Evolutionary conservation across 352 stramenopile species (phyloP).

Genomic region (Phytopythium aichiense): DNA sequence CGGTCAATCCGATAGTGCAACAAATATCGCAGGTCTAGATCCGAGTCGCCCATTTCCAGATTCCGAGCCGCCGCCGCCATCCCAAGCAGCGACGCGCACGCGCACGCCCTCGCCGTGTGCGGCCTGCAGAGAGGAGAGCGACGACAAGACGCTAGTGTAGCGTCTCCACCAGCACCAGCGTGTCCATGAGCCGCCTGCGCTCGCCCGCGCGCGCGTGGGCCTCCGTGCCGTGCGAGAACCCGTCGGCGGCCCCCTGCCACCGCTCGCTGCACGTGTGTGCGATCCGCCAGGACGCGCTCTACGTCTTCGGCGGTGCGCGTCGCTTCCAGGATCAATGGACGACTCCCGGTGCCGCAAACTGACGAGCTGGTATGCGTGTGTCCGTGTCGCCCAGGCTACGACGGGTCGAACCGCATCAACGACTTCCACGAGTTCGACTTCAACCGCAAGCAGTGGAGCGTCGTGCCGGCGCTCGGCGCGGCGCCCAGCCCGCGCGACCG

Average conservation of each 20-base stretch:
- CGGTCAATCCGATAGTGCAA: too few species aligned
- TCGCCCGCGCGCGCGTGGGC: conserved; percentile 63
- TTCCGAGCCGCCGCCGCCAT: too few species aligned
- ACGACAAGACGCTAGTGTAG: too few species aligned
- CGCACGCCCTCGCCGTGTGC: too few species aligned
- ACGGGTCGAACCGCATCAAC: conserved; percentile 90
- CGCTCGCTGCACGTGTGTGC: conserved; percentile 93
- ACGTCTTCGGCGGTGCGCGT: conserved; percentile 85
- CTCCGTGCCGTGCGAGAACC: conserved; percentile 76
- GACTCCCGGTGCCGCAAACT: too few species aligned
- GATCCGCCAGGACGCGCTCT: conserved; percentile 90
- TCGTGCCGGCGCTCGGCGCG: conserved; percentile 58
- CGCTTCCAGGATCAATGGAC: not conserved
- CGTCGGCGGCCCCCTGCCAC: conserved; percentile 82
- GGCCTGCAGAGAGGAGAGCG: too few species aligned
- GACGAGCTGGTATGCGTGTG: not conserved
- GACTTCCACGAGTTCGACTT: conserved; percentile 95
- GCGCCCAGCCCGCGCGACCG: conserved; percentile 91
- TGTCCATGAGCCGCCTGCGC: conserved; percentile 14
- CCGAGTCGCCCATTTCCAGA: too few species aligned
- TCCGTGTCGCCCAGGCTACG: conserved; percentile 63
- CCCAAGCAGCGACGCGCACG: too few species aligned
- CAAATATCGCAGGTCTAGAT: too few species aligned
- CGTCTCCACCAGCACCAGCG: not conserved
- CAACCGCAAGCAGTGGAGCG: conserved; percentile 70